phyloP scores from a whole-genome alignment of 768 basidiomycete genomes.

The Pleurotus ostreatus region DNA sequence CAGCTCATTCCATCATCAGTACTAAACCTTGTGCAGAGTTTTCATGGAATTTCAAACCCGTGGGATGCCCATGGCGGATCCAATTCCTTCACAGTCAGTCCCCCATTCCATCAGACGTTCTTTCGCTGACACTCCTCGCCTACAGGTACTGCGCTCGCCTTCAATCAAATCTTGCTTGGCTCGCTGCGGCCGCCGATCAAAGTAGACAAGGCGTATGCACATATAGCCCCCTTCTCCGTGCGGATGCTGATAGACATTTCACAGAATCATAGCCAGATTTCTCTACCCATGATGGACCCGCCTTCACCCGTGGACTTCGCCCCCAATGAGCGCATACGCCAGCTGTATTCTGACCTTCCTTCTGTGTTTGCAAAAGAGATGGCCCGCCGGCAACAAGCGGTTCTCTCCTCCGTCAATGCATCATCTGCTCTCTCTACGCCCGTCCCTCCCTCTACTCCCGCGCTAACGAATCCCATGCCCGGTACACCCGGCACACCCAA shows the following conservation, averaged over 20 bases:
- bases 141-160: constrained; percentile 56
- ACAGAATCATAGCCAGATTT: constrained; percentile 29
- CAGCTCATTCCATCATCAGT: constrained; percentile 2
- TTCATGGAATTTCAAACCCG: constrained; percentile 59
- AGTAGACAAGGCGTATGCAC: constrained; percentile 42
- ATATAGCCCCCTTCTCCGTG: background rate
- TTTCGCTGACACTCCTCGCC: constrained; percentile 1
- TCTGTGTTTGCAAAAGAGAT: constrained; percentile 60
- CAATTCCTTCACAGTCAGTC: constrained; percentile 56
- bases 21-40: constrained; percentile 35
- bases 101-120: constrained; percentile 12
- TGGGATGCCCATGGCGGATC: constrained; percentile 41
- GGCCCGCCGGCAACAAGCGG: constrained; percentile 37
- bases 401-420: constrained; percentile 11
- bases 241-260: background rate
- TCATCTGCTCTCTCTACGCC: constrained; percentile 1
- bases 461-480: constrained; percentile 17
- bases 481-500: background rate
- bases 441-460: constrained; percentile 11
- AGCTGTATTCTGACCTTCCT: constrained; percentile 61
- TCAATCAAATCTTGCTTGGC: constrained; percentile 68
- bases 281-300: constrained; percentile 55
- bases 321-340: constrained; percentile 57
- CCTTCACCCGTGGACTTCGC: constrained; percentile 47
- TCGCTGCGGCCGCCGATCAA: constrained; percentile 65